Percentiles rank a stretch among this genome's conserved stretches.
Conservation (phyloP, 257 asterid genomes). For the Solanum infundibuliforme region DNA sequence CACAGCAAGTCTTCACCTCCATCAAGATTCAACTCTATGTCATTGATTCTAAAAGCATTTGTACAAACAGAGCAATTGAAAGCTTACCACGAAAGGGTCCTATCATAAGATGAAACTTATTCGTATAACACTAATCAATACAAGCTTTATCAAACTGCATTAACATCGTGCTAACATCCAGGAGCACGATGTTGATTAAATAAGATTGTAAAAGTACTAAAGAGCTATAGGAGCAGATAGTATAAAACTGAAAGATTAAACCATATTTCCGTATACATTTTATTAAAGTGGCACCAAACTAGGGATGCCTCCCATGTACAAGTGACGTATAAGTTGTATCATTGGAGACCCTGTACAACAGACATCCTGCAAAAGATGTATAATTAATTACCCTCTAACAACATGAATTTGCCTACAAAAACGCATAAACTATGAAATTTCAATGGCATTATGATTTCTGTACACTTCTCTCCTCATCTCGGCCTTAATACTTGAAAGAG, state of each 20-base stretch:
- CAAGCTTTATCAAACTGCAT: neutral
- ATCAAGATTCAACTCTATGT: neutral
- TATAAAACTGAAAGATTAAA: neutral
- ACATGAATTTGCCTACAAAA: neutral
- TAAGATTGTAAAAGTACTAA: too few species aligned
- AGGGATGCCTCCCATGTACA: neutral
- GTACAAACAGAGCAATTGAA: neutral
- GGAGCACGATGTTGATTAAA: neutral
- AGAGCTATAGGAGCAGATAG: too few species aligned
- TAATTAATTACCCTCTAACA: neutral
- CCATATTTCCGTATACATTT: neutral
- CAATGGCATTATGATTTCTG: neutral
- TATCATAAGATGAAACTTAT: neutral
- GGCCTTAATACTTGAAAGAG: slow-evolving; percentile 66
- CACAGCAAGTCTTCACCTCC: neutral
- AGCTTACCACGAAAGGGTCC: neutral
- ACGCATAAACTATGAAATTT: neutral
- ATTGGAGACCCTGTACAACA: neutral
- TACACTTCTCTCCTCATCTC: neutral
- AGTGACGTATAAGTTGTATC: neutral
- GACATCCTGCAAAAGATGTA: neutral
- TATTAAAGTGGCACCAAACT: neutral
- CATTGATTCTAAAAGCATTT: neutral
- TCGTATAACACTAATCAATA: neutral
- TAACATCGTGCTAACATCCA: neutral